phyloP scores from a whole-genome alignment of 2,329 filamentous ascomycete genomes.

The Aureobasidium sp. region DNA sequence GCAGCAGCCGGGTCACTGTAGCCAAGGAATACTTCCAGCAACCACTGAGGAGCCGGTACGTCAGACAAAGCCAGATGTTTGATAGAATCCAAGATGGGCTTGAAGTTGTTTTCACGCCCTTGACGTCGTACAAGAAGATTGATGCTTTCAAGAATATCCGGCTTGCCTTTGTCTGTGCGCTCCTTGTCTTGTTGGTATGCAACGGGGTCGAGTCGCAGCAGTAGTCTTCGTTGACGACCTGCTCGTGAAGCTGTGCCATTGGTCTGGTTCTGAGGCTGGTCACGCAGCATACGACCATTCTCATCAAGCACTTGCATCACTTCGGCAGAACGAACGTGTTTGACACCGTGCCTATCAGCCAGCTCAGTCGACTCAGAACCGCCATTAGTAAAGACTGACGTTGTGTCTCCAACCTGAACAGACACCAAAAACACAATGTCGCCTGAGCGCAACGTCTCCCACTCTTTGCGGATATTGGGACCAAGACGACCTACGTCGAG shows the following conservation, averaged over 20 bases:
- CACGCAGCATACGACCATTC: slow-evolving; percentile 63
- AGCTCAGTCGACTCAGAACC: slow-evolving; percentile 39
- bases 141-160: slow-evolving; percentile 73
- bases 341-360: slow-evolving; percentile 52
- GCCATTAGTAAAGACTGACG: slow-evolving; percentile 50
- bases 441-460: slow-evolving; percentile 79
- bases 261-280: slow-evolving; percentile 45
- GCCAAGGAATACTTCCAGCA: slow-evolving; percentile 95
- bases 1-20: slow-evolving; percentile 89
- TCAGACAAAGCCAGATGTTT: slow-evolving; percentile 78
- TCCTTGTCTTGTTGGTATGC: slow-evolving; percentile 74
- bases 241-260: slow-evolving; percentile 54
- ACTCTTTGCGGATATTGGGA: slow-evolving; percentile 71
- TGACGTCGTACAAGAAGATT: slow-evolving; percentile 80
- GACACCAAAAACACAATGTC: slow-evolving; percentile 85
- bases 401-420: slow-evolving; percentile 55
- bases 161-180: slow-evolving; percentile 56
- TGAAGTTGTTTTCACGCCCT: slow-evolving; percentile 95
- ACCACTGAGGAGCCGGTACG: slow-evolving; percentile 79
- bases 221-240: slow-evolving; percentile 59
- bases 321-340: slow-evolving; percentile 71
- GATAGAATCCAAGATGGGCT: slow-evolving; percentile 84
- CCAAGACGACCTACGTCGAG: slow-evolving; percentile 76
- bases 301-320: slow-evolving; percentile 82
- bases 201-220: slow-evolving; percentile 72